Evolutionary conservation across 108 stramenopile species (phyloP).

Genomic region (Nitzschia inconspicua): DNA sequence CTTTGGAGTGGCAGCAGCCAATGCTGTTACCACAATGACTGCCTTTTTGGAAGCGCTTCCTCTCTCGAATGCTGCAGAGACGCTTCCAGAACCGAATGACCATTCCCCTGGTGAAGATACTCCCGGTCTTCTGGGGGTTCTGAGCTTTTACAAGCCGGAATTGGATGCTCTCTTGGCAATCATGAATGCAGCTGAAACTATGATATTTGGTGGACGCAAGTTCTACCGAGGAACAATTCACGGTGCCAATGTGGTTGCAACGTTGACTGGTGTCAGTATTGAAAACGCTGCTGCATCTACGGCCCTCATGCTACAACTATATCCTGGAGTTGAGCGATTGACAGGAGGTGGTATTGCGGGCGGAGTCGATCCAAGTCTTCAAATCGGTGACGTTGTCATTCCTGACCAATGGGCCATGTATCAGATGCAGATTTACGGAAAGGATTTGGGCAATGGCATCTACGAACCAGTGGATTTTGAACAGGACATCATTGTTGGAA

Average conservation of each 20-base stretch:
- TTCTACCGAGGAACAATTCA: constrained; percentile 3
- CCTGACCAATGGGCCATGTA: not conserved
- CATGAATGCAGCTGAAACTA: not conserved
- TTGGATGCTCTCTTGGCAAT: not conserved
- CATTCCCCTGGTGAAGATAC: constrained; percentile 5
- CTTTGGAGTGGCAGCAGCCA: constrained; percentile 11
- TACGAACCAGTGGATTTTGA: constrained; percentile 4
- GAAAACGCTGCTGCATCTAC: not conserved
- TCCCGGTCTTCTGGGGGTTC: not conserved
- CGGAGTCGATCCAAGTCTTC: not conserved
- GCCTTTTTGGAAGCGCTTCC: not conserved
- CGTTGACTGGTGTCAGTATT: constrained; percentile 10
- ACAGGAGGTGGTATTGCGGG: constrained; percentile 7
- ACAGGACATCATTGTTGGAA: not conserved
- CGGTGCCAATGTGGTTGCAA: constrained; percentile 4
- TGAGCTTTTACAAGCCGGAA: constrained; percentile 7
- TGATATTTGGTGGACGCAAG: constrained; percentile 10
- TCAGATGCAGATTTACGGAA: constrained; percentile 3
- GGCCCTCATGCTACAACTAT: not conserved
- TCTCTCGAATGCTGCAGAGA: not conserved
- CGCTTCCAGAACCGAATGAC: not conserved
- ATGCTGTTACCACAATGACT: constrained; percentile 7
- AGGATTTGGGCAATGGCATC: constrained; percentile 2
- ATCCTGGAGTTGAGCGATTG: constrained; percentile 6
- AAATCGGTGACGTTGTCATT: constrained; percentile 4